Evolutionary conservation across 768 basidiomycete species (phyloP).

Genomic region (Rhodotorula kratochvilovae): DNA sequence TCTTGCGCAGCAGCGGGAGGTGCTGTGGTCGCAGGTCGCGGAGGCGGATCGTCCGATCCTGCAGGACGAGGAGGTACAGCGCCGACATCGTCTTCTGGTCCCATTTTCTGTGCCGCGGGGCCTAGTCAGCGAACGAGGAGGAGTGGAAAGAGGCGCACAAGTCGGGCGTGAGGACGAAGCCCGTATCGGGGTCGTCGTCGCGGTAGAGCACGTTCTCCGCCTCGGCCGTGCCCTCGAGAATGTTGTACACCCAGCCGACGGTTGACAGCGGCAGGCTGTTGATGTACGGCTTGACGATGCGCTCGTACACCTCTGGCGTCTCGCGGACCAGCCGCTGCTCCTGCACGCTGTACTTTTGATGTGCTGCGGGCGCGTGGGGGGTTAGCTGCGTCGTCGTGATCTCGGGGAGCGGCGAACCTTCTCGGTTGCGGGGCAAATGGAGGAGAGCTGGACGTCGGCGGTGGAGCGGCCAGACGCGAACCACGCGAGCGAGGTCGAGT

Average conservation of each 20-base stretch:
- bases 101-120: conserved; percentile 90
- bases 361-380: conserved; percentile 53
- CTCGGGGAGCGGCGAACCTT: too few species aligned
- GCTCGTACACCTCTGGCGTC: conserved; percentile 70
- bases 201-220: conserved; percentile 66
- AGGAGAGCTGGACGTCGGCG: conserved; percentile 76
- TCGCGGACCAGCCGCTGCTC: conserved; percentile 68
- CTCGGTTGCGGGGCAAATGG: conserved; percentile 84
- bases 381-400: not conserved
- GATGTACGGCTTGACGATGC: conserved; percentile 74
- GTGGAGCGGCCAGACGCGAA: conserved; percentile 63
- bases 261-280: conserved; percentile 65
- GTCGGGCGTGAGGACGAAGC: conserved; percentile 82
- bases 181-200: conserved; percentile 51
- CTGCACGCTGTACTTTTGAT: conserved; percentile 76
- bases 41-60: conserved; percentile 60
- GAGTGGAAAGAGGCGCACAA: conserved; percentile 51
- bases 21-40: conserved; percentile 69
- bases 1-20: conserved; percentile 62
- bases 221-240: conserved; percentile 72
- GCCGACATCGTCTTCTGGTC: conserved; percentile 68
- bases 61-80: conserved; percentile 79
- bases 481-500: conserved; percentile 52
- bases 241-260: conserved; percentile 85
- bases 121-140: not conserved